A percentile compares a stretch with the other conserved stretches of the same genome.
phyloP scores from a whole-genome alignment of 2,329 filamentous ascomycete species.

The Exophiala aquamarina region DNA sequence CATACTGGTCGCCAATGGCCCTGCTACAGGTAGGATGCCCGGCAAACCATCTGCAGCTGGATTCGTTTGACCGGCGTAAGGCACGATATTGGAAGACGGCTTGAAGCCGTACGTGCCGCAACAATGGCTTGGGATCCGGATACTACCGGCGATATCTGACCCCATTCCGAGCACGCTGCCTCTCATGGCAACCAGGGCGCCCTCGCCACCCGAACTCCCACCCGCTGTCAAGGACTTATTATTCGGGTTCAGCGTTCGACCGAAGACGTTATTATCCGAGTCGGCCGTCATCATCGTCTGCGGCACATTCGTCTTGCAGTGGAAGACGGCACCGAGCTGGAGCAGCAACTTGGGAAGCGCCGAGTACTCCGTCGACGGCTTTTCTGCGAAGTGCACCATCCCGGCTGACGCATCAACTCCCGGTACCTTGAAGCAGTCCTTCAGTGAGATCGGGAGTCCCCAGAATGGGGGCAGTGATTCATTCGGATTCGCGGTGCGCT shows the following conservation, averaged over 20 bases:
- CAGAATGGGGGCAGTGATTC: slow-evolving; percentile 9
- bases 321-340: slow-evolving; percentile 49
- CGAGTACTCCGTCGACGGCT: slow-evolving; percentile 25
- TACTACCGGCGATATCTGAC: slow-evolving; percentile 56
- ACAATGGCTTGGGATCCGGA: slow-evolving; percentile 49
- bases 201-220: slow-evolving; percentile 66
- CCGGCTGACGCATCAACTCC: slow-evolving; percentile 32
- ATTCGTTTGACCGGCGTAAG: slow-evolving; percentile 51
- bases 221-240: slow-evolving; percentile 61
- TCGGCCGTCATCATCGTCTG: slow-evolving; percentile 48
- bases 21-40: slow-evolving; percentile 49
- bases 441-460: slow-evolving; percentile 19
- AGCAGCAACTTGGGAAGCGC: slow-evolving; percentile 27
- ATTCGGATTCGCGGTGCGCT: slow-evolving; percentile 65
- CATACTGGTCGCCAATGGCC: slow-evolving; percentile 39
- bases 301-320: slow-evolving; percentile 54
- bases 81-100: slow-evolving; percentile 47
- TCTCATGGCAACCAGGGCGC: slow-evolving; percentile 57
- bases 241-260: slow-evolving; percentile 61
- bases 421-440: slow-evolving; percentile 29
- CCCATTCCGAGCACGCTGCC: slow-evolving; percentile 61
- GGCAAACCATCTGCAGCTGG: slow-evolving; percentile 46
- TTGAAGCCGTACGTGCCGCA: slow-evolving; percentile 52
- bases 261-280: slow-evolving; percentile 57
- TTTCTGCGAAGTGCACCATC: slow-evolving; percentile 21